Evolutionary conservation across 1,284 basidiomycete genomes (phyloP), one percentile per base, ranked within the genome.

Genomic region (Tremellales sp.): DNA sequence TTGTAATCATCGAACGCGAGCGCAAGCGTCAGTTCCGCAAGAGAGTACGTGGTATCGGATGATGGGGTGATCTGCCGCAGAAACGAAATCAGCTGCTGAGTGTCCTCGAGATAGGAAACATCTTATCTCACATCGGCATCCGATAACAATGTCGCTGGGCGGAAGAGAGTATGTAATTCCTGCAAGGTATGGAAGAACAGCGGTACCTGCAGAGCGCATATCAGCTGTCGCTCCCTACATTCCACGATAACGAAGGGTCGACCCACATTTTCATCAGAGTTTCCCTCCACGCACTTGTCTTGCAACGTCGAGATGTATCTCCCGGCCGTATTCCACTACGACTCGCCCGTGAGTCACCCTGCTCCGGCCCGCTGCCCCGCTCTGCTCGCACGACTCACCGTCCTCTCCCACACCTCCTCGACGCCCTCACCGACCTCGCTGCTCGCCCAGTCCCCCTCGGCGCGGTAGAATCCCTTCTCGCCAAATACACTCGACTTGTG

Each of bases 341-440:
- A 24, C 4, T 34, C 36, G 7, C 27, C 18, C 16, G 31, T 43
- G 33, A 21, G 24, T 6, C 24, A 22, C 19, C 18, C 34, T 37
- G 32, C 5, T 19, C 25, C 7, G 31, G 5, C 9, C 14, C 8
- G 5, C 7, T 21, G 26, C 14, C n/a, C 5, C 29, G 18, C 31
- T 14, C 29, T 16, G 16, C 3, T 6, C n/a, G 14, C 22, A 33
- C 0, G 0, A 63, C 71, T 53, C 44, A 73, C 71, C 13, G 58
- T 53, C 22, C 70, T 50, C 44, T 69, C 70, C 68, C 69, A 70
- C 8, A 69, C 51, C 55, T 74, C 72, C 47, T 74, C 72, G 5
- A 72, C 57, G 7, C 71, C 66, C 48, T 74, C 72, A 8, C 72
- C 72, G 10, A 68, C 65, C 46, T 72, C 71, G 29, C 63, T 62